Percentiles rank a stretch among this genome's conserved stretches.
These are phyloP conservation scores for Melampsora occidentalis DNA, from an alignment of 1,284 basidiomycete genomes.

Conservation along the genomic window DNA sequence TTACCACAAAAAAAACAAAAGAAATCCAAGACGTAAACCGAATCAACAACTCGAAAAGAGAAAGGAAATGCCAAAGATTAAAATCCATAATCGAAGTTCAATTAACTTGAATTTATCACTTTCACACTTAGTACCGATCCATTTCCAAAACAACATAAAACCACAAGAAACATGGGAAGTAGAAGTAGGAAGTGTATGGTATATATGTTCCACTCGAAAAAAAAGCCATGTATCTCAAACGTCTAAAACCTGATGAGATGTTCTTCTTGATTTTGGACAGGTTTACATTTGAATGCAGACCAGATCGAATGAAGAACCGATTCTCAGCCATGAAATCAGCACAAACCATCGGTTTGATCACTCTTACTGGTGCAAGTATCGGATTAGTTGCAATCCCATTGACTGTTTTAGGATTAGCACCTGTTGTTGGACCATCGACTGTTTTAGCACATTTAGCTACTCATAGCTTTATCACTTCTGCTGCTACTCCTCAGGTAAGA, in stretches of 20 bases:
- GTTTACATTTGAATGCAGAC: constrained; percentile 37
- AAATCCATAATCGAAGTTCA: constrained; percentile 26
- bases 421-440: constrained; percentile 25
- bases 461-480: constrained; percentile 16
- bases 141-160: constrained; percentile 20
- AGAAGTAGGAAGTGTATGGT: constrained; percentile 36
- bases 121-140: constrained; percentile 28
- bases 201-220: too few relatives aligned
- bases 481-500: constrained; percentile 30
- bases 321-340: constrained; percentile 33
- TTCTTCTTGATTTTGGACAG: too few relatives aligned
- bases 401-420: constrained; percentile 20
- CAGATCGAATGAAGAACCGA: constrained; percentile 22
- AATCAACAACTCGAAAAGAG: too few relatives aligned
- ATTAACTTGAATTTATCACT: constrained; percentile 16
- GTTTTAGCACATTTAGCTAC: constrained; percentile 20
- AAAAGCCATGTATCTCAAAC: too few relatives aligned
- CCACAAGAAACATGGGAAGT: constrained; percentile 30
- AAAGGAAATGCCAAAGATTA: constrained; percentile 21
- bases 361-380: constrained; percentile 33
- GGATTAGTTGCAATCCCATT: constrained; percentile 32
- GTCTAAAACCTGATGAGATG: too few relatives aligned
- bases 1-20: too few relatives aligned
- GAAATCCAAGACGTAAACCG: too few relatives aligned
- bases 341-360: constrained; percentile 23